Evolutionary conservation across 805 yeast species (phyloP).

Genomic region (Lachancea dasiensis): DNA sequence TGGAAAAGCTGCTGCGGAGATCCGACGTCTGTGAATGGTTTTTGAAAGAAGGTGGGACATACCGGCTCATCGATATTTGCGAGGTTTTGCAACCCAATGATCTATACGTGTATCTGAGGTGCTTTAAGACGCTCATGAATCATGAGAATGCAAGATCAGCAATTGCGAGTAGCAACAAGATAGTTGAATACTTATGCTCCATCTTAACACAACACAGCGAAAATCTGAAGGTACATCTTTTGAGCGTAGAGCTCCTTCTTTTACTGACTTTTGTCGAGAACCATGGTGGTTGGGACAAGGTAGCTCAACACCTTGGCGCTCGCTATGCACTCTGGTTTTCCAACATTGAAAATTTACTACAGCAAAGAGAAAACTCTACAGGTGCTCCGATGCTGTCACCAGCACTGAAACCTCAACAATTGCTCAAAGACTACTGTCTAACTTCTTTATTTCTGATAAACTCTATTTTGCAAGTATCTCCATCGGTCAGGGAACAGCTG

Average conservation of each 20-base stretch:
- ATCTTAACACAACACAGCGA: constrained; percentile 12
- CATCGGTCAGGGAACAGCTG: constrained; percentile 37
- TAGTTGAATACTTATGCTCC: constrained; percentile 17
- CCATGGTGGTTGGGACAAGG: constrained; percentile 21
- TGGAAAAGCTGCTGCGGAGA: constrained; percentile 26
- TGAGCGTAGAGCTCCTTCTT: constrained; percentile 23
- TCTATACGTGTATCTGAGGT: constrained; percentile 24
- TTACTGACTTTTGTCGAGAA: constrained; percentile 25
- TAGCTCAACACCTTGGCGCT: constrained; percentile 11
- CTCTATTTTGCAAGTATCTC: constrained; percentile 47
- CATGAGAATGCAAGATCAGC: constrained; percentile 15
- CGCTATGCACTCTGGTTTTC: constrained; percentile 14
- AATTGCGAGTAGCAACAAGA: constrained; percentile 11
- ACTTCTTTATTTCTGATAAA: constrained; percentile 66
- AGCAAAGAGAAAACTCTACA: constrained; percentile 1
- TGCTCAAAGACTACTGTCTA: constrained; percentile 59
- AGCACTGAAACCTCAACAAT: constrained; percentile 17
- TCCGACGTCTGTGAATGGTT: constrained; percentile 15
- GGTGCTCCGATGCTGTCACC: constrained; percentile 1
- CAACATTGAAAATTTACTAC: constrained; percentile 7
- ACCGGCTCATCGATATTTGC: constrained; percentile 11
- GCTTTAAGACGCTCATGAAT: constrained; percentile 25
- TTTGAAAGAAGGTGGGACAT: constrained; percentile 15
- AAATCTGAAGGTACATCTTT: constrained; percentile 16
- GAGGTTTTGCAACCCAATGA: constrained; percentile 7